Evolutionary conservation across 208 protist genomes (phyloP).

Genomic region (Crithidia fasciculata): DNA sequence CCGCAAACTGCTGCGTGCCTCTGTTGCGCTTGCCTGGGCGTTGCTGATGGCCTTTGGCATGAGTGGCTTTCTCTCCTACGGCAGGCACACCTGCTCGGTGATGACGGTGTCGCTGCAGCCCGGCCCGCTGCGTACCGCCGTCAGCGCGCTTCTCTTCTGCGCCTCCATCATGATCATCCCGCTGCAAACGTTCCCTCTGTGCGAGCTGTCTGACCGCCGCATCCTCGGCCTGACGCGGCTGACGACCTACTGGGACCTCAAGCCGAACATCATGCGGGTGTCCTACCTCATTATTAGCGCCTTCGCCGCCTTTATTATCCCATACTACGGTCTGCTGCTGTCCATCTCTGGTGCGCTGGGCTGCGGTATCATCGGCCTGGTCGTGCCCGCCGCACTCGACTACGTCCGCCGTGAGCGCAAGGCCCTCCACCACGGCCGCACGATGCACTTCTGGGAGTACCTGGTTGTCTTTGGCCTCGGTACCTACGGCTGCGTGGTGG

Average conservation of each 20-base stretch:
- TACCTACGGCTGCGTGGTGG: constrained; percentile 49
- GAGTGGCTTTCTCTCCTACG: constrained; percentile 53
- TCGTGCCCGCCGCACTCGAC: constrained; percentile 57
- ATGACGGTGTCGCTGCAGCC: constrained; percentile 58
- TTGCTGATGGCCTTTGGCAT: constrained; percentile 51
- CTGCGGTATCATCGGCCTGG: constrained; percentile 54
- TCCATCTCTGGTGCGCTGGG: constrained; percentile 58
- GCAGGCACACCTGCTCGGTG: constrained; percentile 57
- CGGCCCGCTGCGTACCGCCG: constrained; percentile 45
- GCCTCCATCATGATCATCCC: constrained; percentile 58
- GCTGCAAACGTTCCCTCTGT: constrained; percentile 59
- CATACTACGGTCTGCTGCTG: constrained; percentile 63
- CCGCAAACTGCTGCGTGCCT: constrained; percentile 40
- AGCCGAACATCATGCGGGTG: constrained; percentile 54
- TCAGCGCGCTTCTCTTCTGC: constrained; percentile 58
- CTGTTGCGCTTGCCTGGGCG: constrained; percentile 32
- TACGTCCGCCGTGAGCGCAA: constrained; percentile 51
- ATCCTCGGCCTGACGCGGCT: constrained; percentile 50
- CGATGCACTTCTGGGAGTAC: constrained; percentile 52
- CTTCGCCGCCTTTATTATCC: constrained; percentile 48
- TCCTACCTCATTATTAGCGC: constrained; percentile 34
- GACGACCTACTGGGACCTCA: constrained; percentile 44
- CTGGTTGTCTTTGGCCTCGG: constrained; percentile 50
- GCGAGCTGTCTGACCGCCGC: constrained; percentile 52
- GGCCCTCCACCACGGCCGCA: constrained; percentile 36